These are phyloP conservation scores for Plasmodium gaboni DNA, from an alignment of 169 alveolate genomes.

Conservation along the genomic window DNA sequence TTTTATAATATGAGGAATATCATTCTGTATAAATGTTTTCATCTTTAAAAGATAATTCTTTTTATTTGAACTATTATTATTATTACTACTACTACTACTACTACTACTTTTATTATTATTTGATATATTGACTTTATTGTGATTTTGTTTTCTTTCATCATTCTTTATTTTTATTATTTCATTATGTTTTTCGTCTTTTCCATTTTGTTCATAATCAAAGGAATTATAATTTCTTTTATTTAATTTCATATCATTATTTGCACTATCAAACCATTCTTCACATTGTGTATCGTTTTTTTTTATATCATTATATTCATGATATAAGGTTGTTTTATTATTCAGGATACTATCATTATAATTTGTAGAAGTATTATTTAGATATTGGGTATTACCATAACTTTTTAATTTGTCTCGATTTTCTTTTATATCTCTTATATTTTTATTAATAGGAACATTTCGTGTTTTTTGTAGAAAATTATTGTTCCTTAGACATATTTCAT, in stretches of 20 bases:
- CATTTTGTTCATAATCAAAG: not conserved
- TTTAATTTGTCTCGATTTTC: not conserved
- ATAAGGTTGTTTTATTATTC: constrained; percentile 35
- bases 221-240: not conserved
- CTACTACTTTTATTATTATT: too few species aligned
- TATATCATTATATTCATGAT: constrained; percentile 14
- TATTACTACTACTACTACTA: not conserved
- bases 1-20: constrained; percentile 18
- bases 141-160: not conserved
- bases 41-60: constrained; percentile 1
- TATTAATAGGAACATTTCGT: not conserved
- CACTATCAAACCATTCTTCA: not conserved
- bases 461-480: not conserved
- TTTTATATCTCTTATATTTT: not conserved
- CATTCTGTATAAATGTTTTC: constrained; percentile 17
- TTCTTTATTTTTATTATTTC: not conserved
- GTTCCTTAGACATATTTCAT: not conserved
- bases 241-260: not conserved
- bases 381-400: constrained; percentile 38
- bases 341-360: constrained; percentile 52
- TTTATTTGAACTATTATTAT: not conserved
- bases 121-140: not conserved
- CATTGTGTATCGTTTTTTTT: not conserved
- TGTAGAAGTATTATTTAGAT: constrained; percentile 22
- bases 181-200: not conserved